Evolutionary conservation across 192 early-diverging fungal species (phyloP), one percentile per base, ranked within the genome.

Genomic region (Dimargaris xerosporica): DNA sequence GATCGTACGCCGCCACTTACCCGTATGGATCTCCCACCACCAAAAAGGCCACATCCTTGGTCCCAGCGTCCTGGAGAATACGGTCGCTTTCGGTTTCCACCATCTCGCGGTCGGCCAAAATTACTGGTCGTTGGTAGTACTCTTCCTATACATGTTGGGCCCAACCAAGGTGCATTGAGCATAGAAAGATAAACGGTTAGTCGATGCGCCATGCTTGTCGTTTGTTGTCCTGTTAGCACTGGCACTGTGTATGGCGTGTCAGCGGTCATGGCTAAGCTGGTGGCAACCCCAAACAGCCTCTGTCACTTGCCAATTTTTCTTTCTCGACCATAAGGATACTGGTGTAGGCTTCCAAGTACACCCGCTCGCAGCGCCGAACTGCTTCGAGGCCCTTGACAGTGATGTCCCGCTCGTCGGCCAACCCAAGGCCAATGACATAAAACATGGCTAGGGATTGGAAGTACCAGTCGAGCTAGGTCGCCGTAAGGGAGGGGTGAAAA

Each of bases 11-110:
- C n/a, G n/a, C n/a, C n/a, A n/a, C n/a, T n/a, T n/a, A n/a, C n/a
- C n/a, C n/a, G n/a, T n/a, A 96, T 43, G 96, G 94, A 76, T 99
- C 96, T 48, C 96, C 96, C 5, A 99, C 94, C 2, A 99, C 96
- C 54, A 99, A 76, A 61, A 99, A 96, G 5, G 90, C 86, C 17
- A 99, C 91, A 66, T 99, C 59, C 5, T 19, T 39, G 12, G 1
- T 13, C 19, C 42, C 34, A 2, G 94, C 96, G 63, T 88, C 83
- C 52, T 77, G 74, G 29, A 99, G 80, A 65, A 99, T 99, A 6
- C 78, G 69, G 66, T 96, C 93, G 39, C 89, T 85, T 31, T 87
- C 84, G 1, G 86, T 85, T 75, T 99, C 96, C 19, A 99, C 96
- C 78, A 94, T 91, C 75, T 99, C 96, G 65, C 96, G 82, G 71